A percentile compares a stretch with the other conserved stretches of the same genome.
phyloP scores from a whole-genome alignment of 2,329 filamentous ascomycete genomes.

The Penicillium sp. region DNA sequence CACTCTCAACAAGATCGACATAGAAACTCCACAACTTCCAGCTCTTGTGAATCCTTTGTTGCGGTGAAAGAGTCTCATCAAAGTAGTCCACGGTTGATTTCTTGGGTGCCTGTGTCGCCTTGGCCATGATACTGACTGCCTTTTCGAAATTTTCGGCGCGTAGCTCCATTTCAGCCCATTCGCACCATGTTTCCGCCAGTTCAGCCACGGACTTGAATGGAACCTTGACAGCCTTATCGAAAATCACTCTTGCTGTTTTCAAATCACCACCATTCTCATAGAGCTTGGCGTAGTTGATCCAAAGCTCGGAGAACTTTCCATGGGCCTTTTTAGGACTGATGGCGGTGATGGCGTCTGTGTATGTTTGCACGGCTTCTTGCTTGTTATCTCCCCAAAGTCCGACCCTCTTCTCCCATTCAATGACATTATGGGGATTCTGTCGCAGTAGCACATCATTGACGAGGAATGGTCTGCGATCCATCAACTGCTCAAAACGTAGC shows the following conservation, averaged over 20 bases:
- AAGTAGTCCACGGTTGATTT: constrained; percentile 99
- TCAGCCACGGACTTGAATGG: constrained; percentile 98
- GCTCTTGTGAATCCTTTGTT: constrained; percentile 96
- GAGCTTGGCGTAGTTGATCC: constrained; percentile 96
- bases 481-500: constrained; percentile 96
- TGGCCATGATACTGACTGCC: constrained; percentile 93
- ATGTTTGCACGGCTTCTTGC: constrained; percentile 86
- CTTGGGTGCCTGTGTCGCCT: constrained; percentile 95
- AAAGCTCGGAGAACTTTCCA: constrained; percentile 90
- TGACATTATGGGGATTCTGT: constrained; percentile 94
- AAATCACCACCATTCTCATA: constrained; percentile 89
- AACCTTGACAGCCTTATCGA: constrained; percentile 97
- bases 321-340: constrained; percentile 93
- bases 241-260: constrained; percentile 82
- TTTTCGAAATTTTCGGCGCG: constrained; percentile 95
- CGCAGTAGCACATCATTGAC: constrained; percentile 93
- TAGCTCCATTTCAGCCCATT: constrained; percentile 98
- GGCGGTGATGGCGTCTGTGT: constrained; percentile 88
- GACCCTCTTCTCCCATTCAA: constrained; percentile 97
- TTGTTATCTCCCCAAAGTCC: constrained; percentile 94
- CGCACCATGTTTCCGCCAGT: constrained; percentile 96
- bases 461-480: constrained; percentile 94
- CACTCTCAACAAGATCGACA: constrained; percentile 94
- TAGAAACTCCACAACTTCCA: constrained; percentile 99
- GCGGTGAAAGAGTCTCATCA: constrained; percentile 88